Evolutionary conservation across 768 basidiomycete genomes (phyloP).

Genomic region (Pisolithus marmoratus): DNA sequence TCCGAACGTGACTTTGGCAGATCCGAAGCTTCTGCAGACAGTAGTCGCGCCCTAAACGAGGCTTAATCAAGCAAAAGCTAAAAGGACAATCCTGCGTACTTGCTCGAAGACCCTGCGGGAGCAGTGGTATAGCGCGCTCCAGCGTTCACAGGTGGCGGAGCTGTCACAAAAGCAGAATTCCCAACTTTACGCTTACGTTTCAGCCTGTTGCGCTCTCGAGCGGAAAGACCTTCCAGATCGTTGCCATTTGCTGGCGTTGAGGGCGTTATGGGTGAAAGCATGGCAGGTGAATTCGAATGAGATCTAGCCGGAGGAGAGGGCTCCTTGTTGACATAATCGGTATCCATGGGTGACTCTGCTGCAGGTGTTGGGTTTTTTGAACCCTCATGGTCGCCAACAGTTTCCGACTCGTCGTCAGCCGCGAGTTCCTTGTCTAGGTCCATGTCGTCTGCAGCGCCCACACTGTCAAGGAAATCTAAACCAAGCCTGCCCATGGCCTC

Average conservation of each 20-base stretch:
- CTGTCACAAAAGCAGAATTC: slow-evolving; percentile 74
- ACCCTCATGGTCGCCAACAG: slow-evolving; percentile 37
- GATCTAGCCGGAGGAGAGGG: slow-evolving; percentile 37
- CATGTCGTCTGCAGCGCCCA: slow-evolving; percentile 71
- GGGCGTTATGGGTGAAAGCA: slow-evolving; percentile 44
- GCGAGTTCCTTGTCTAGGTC: slow-evolving; percentile 81
- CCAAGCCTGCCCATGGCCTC: slow-evolving; percentile 87
- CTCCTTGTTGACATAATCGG: slow-evolving; percentile 37
- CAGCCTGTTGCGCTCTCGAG: slow-evolving; percentile 87
- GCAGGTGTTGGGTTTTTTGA: slow-evolving; percentile 35
- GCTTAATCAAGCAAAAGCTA: slow-evolving; percentile 1
- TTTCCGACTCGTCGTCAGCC: slow-evolving; percentile 47
- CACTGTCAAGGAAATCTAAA: slow-evolving; percentile 75
- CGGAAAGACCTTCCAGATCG: slow-evolving; percentile 63
- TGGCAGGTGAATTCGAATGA: slow-evolving; percentile 39
- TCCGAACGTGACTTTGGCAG: slow-evolving; percentile 48
- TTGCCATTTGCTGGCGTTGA: slow-evolving; percentile 33
- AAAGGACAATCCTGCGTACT: slow-evolving; percentile 33
- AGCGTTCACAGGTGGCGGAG: slow-evolving; percentile 52
- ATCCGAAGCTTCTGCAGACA: slow-evolving; percentile 57
- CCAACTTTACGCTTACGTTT: slow-evolving; percentile 93
- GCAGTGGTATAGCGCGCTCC: slow-evolving; percentile 60
- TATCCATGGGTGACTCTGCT: slow-evolving; percentile 39
- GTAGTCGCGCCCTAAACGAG: slow-evolving; percentile 57
- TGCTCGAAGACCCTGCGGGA: slow-evolving; percentile 52